These are phyloP conservation scores for Thraustochytrium striatum DNA, from an alignment of 352 stramenopile species.

Conservation along the genomic window DNA sequence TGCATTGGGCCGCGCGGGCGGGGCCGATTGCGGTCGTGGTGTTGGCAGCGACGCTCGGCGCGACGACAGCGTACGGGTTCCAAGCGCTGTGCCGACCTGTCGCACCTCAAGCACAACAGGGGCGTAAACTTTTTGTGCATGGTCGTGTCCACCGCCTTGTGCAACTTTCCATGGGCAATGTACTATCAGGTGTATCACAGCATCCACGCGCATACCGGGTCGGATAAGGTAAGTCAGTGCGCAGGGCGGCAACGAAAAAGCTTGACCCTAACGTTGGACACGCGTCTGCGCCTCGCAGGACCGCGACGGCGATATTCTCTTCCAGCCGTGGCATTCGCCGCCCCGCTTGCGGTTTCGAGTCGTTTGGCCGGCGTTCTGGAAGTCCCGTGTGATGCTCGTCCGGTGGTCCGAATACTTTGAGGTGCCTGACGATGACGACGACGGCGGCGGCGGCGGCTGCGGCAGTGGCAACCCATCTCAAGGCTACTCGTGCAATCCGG, in stretches of 20 bases:
- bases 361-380: not conserved
- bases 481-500: no score
- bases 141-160: slow-evolving; percentile 34
- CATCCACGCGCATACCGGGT: slow-evolving; percentile 47
- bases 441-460: not conserved
- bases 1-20: not conserved
- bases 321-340: slow-evolving; percentile 51
- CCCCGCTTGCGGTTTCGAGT: not conserved
- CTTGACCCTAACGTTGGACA: no score
- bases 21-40: not conserved
- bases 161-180: slow-evolving; percentile 49
- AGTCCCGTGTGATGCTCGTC: slow-evolving; percentile 24
- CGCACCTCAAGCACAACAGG: slow-evolving; percentile 7
- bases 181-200: slow-evolving; percentile 52
- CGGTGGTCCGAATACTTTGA: slow-evolving; percentile 51
- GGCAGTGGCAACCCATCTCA: not conserved
- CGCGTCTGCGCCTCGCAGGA: slow-evolving; percentile 40
- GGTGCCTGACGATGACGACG: not conserved
- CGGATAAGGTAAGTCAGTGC: not conserved
- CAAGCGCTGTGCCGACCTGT: slow-evolving; percentile 53
- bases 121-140: not conserved
- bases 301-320: slow-evolving; percentile 51
- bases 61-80: slow-evolving; percentile 44
- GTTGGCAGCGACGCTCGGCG: slow-evolving; percentile 42
- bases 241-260: no score